These are phyloP conservation scores for Neurospora sp. DNA, from an alignment of 495 filamentous ascomycete genomes.

Conservation along the genomic window DNA sequence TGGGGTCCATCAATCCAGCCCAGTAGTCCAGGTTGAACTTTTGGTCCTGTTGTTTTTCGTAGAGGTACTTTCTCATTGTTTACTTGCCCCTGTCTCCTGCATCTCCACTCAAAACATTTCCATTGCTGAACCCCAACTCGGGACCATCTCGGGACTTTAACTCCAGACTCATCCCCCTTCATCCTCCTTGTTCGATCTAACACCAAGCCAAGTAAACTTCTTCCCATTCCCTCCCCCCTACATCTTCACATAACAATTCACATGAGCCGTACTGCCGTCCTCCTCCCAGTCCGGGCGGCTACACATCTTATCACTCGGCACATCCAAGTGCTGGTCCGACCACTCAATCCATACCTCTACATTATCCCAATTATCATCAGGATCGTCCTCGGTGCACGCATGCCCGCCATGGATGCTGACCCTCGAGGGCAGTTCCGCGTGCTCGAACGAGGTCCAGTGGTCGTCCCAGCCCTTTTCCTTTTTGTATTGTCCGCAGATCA, in stretches of 20 bases:
- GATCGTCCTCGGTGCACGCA: neutral
- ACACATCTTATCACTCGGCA: neutral
- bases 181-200: no score
- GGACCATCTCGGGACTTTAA: no score
- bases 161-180: no score
- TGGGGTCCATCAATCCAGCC: neutral
- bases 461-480: neutral
- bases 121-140: no score
- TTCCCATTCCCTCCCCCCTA: neutral
- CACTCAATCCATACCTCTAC: neutral
- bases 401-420: neutral
- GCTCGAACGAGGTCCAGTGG: neutral
- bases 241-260: neutral
- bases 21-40: no score
- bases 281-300: neutral
- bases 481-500: neutral
- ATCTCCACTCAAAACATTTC: no score
- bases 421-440: neutral
- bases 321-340: neutral
- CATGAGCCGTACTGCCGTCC: neutral
- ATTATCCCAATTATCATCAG: neutral
- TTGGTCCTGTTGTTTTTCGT: no score
- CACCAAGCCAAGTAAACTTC: neutral
- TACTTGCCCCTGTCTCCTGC: neutral
- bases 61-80: neutral